Conservation (phyloP, 805 yeast genomes). For the Lachancea fermentati region DNA sequence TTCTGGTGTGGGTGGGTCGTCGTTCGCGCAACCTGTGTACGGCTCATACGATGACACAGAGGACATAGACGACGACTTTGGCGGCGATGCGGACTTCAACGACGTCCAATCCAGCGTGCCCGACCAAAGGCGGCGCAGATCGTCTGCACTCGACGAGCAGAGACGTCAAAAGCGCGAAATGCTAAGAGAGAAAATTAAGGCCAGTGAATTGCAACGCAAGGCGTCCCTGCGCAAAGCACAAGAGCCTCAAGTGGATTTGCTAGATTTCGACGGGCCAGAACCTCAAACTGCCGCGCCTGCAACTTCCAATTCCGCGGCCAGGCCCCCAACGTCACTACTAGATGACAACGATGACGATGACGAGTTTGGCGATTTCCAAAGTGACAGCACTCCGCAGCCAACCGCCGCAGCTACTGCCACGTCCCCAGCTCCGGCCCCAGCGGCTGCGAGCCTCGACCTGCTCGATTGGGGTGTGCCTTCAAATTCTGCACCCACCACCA, state of each 20-base stretch:
- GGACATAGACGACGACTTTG: constrained; percentile 27
- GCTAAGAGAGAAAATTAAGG: constrained; percentile 31
- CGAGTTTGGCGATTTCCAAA: constrained; percentile 36
- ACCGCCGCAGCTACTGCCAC: constrained; percentile 12
- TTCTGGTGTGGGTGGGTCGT: constrained; percentile 8
- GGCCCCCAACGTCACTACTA: constrained; percentile 1
- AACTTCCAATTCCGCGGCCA: background rate
- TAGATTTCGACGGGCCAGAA: constrained; percentile 30
- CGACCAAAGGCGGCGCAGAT: constrained; percentile 17
- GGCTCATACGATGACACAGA: constrained; percentile 26
- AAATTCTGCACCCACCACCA: constrained; percentile 1
- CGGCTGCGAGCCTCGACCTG: constrained; percentile 6
- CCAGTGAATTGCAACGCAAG: constrained; percentile 30
- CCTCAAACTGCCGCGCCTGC: too few relatives aligned
- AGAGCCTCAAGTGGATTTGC: constrained; percentile 24
- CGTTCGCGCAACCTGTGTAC: constrained; percentile 17
- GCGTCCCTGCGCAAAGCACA: constrained; percentile 16
- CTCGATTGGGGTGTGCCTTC: constrained; percentile 8
- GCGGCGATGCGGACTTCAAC: constrained; percentile 19
- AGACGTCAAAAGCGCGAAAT: constrained; percentile 34
- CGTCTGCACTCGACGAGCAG: constrained; percentile 30
- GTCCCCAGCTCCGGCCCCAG: background rate
- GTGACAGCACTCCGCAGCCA: constrained; percentile 21
- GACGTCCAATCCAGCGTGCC: constrained; percentile 15
- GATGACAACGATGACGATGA: constrained; percentile 29